Base-by-base conservation (phyloP, 2,329 filamentous ascomycete genomes). In the Pseudogymnoascus sp. region DNA sequence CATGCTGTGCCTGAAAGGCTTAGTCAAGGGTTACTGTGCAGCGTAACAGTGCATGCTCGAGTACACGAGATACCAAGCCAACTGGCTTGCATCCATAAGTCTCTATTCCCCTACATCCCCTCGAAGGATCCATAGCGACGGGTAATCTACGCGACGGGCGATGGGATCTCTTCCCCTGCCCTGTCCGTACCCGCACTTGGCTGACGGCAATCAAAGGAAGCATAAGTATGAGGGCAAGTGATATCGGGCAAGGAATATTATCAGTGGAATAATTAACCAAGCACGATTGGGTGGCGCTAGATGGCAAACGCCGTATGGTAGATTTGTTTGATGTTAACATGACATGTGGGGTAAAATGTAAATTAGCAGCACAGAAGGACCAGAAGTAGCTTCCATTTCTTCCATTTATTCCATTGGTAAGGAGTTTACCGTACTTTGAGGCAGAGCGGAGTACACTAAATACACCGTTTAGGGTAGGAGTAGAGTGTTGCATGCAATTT, bases 101-200 rank as follows among this genome's bases (percentile, higher is more conserved):
- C 18, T 23, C 18, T 18, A 12, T 12, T 9, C 18, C 23, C 6
- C 23, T 16, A 31, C 23, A n/a, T 28, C 43, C 46, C 14, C 31
- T 34, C 14, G 5, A 25, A 9, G 7, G 25, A 34, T 18, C n/a
- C 5, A 34, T 31, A 56, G 7, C 8, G 28, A 56, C n/a, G 25
- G 46, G 46, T 56, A 56, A 56, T 56, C 46, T 56, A 11, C 46
- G 25, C 46, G 46, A 31, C 46, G 46, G 46, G 25, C 23, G 46
- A 53, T 53, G 25, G 46, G 46, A 53, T n/a, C 46, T 5, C 46
- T 31, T 16, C 12, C 43, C 46, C 23, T 31, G 3, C 23, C 23
- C 9, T 31, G 23, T 11, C 28, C 7, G 25, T 34, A 56, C 28
- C 46, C 46, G n/a, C n/a, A 18, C 46, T 31, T 56, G 25, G 46